These are phyloP conservation scores for Aspergillus quadricinctus DNA, from an alignment of 2,329 filamentous ascomycete genomes.

Conservation along the genomic window DNA sequence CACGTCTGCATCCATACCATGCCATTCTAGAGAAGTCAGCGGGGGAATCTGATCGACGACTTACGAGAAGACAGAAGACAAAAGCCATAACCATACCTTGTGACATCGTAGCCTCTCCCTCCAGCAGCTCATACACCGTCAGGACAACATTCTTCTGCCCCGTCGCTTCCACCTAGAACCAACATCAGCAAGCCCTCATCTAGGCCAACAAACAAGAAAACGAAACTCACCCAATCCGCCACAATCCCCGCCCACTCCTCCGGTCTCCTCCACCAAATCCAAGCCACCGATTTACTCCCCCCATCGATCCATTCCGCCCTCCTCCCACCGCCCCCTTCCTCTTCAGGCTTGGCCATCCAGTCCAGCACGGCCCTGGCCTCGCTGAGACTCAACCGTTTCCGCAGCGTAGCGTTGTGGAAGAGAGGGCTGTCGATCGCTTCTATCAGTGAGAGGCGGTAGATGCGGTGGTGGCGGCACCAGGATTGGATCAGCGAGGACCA, in stretches of 20 bases:
- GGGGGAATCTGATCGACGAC: not conserved
- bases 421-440: constrained; percentile 56
- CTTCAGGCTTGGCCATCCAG: constrained; percentile 51
- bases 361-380: constrained; percentile 53
- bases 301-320: constrained; percentile 57
- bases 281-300: constrained; percentile 54
- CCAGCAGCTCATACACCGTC: constrained; percentile 84
- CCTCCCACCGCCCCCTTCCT: constrained; percentile 44
- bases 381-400: constrained; percentile 45
- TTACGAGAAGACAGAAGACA: not conserved
- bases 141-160: constrained; percentile 84
- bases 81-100: constrained; percentile 50
- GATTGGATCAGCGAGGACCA: constrained; percentile 82
- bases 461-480: constrained; percentile 73
- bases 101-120: constrained; percentile 74
- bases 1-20: constrained; percentile 80
- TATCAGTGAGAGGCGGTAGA: constrained; percentile 70
- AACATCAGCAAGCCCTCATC: not conserved
- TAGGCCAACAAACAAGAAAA: not conserved
- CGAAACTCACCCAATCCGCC: constrained; percentile 61
- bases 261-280: constrained; percentile 78
- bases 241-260: constrained; percentile 86
- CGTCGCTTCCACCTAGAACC: constrained; percentile 63
- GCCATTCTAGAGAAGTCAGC: constrained; percentile 59
- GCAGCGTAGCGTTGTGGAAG: constrained; percentile 48